A percentile compares a stretch with the other conserved stretches of the same genome.
Evolutionary conservation across 148 eudicot genomes (phyloP).

Genomic region (Rhododendron mucronatum): DNA sequence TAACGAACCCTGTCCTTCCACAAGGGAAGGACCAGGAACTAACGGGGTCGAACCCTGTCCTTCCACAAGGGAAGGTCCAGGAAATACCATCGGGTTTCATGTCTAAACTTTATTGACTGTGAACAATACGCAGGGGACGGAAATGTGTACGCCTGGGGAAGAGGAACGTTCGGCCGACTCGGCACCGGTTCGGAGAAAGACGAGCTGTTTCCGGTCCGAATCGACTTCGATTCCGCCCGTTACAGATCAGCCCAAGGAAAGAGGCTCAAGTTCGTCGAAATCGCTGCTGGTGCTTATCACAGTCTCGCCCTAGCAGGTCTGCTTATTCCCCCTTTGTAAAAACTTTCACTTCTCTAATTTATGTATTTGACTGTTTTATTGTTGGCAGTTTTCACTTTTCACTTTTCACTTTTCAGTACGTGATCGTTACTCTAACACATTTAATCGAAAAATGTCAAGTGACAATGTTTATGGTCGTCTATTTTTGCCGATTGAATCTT

Average conservation of each 20-base stretch:
- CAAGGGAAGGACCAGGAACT: too few species aligned
- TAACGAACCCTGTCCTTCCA: too few species aligned
- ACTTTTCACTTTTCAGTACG: not conserved
- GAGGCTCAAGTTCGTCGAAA: constrained; percentile 35
- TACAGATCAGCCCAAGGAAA: not conserved
- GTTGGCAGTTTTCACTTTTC: not conserved
- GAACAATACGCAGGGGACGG: constrained; percentile 44
- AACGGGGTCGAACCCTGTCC: too few species aligned
- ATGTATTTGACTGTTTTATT: not conserved
- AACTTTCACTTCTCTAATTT: not conserved
- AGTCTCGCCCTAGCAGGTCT: constrained; percentile 83
- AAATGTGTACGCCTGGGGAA: constrained; percentile 77
- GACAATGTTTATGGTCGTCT: not conserved
- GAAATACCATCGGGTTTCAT: too few species aligned
- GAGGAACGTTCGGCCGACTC: constrained; percentile 75
- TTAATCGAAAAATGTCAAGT: not conserved
- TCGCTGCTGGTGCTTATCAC: constrained; percentile 86
- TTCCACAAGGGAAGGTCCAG: too few species aligned
- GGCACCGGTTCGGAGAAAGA: constrained; percentile 69
- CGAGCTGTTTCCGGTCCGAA: constrained; percentile 35
- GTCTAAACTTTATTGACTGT: not conserved
- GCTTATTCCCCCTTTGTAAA: not conserved
- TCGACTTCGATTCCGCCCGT: constrained; percentile 23
- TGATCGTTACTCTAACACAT: not conserved
- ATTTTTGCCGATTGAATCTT: not conserved